Percentiles rank a stretch among this genome's conserved stretches.
Evolutionary conservation across 192 early-diverging fungal species (phyloP).

Genomic region (Coemansia sp.): DNA sequence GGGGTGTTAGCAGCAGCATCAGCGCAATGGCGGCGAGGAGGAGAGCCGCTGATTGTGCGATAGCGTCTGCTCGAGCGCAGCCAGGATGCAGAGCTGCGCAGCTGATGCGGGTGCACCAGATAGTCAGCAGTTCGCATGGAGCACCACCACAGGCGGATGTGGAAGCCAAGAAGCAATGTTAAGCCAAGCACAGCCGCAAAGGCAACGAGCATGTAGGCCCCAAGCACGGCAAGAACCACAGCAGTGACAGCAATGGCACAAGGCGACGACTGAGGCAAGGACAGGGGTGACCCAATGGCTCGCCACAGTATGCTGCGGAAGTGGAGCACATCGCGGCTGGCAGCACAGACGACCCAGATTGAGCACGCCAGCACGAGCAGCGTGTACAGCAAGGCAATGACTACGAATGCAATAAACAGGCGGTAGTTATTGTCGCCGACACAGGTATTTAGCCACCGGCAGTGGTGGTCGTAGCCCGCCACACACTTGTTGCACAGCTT

Average conservation of each 20-base stretch:
- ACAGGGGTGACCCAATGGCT: conserved; percentile 18
- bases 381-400: conserved; percentile 20
- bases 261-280: conserved; percentile 3
- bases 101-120: conserved; percentile 18
- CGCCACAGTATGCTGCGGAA: conserved; percentile 25
- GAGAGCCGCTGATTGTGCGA: conserved; percentile 16
- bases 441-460: conserved; percentile 51
- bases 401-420: conserved; percentile 31
- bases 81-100: conserved; percentile 20
- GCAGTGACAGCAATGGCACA: neutral
- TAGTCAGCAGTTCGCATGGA: conserved; percentile 44
- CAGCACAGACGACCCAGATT: conserved; percentile 17
- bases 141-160: conserved; percentile 36
- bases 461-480: conserved; percentile 55
- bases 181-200: conserved; percentile 31
- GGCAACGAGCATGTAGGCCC: conserved; percentile 25
- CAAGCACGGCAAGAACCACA: conserved; percentile 29
- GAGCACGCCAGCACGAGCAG: conserved; percentile 30
- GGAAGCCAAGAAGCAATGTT: conserved; percentile 38
- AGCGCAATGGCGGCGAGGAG: conserved; percentile 1
- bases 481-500: conserved; percentile 55
- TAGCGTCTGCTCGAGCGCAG: conserved; percentile 27
- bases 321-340: conserved; percentile 10
- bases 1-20: neutral
- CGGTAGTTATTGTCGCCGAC: conserved; percentile 45